These are phyloP conservation scores for Gentiana dahurica DNA, from an alignment of 257 asterid species.

Conservation along the genomic window DNA sequence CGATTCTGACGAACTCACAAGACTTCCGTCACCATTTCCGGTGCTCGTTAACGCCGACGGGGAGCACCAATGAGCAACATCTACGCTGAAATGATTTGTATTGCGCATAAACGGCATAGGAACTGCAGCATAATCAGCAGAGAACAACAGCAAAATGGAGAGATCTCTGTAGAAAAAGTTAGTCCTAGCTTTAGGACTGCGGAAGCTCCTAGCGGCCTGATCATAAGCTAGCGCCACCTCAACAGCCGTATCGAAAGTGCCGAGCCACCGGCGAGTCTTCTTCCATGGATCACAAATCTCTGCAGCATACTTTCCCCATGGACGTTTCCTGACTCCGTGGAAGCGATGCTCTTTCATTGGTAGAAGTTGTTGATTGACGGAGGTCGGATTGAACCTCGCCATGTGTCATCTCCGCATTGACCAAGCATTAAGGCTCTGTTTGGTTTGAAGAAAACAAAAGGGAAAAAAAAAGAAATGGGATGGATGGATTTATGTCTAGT, in stretches of 20 bases:
- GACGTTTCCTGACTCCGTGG: slow-evolving; percentile 66
- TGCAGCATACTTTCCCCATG: slow-evolving; percentile 62
- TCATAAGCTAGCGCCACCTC: slow-evolving; percentile 68
- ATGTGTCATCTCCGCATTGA: not conserved
- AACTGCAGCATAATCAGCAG: slow-evolving; percentile 1
- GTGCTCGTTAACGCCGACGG: slow-evolving; percentile 8
- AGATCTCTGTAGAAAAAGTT: slow-evolving; percentile 25
- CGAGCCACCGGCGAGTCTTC: slow-evolving; percentile 64
- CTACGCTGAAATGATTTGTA: not conserved
- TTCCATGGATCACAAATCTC: slow-evolving; percentile 72
- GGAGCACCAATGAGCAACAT: slow-evolving; percentile 16
- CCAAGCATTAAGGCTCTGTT: no score
- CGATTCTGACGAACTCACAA: slow-evolving; percentile 23
- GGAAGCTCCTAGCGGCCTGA: slow-evolving; percentile 43
- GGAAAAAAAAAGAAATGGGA: no score
- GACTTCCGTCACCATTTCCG: slow-evolving; percentile 1
- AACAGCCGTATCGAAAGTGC: slow-evolving; percentile 65
- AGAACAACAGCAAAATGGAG: slow-evolving; percentile 5
- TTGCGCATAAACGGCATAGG: not conserved
- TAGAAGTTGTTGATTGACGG: slow-evolving; percentile 9
- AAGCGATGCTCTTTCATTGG: slow-evolving; percentile 21
- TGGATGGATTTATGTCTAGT: no score
- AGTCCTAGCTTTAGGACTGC: slow-evolving; percentile 56
- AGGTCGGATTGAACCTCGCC: slow-evolving; percentile 8
- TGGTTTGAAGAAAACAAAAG: no score